Percentiles rank a stretch among this genome's conserved stretches.
These are phyloP conservation scores for Populus alba DNA, from an alignment of 345 rosid species.

Conservation along the genomic window DNA sequence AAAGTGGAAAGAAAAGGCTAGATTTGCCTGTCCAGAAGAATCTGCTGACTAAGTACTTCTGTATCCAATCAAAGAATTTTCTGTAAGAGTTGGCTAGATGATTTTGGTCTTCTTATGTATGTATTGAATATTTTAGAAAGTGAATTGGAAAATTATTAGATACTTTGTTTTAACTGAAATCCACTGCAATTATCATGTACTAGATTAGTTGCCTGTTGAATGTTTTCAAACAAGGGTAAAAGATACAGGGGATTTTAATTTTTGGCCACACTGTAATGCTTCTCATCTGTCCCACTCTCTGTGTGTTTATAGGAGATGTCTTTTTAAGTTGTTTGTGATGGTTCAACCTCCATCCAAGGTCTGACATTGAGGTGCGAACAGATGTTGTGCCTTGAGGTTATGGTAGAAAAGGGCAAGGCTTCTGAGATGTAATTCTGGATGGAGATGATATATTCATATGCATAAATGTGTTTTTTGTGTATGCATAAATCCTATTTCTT, in stretches of 20 bases:
- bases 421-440: background rate
- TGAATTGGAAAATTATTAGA: too few species aligned
- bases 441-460: background rate
- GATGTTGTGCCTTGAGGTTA: background rate
- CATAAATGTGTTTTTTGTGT: background rate
- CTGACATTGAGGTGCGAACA: background rate
- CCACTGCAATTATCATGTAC: conserved; percentile 1
- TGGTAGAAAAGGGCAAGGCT: background rate
- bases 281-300: too few species aligned
- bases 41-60: conserved; percentile 82
- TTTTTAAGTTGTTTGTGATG: background rate
- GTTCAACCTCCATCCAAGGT: background rate
- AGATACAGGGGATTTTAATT: too few species aligned
- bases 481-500: background rate
- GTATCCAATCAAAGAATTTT: conserved; percentile 57
- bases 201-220: background rate
- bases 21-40: conserved; percentile 95
- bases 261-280: too few species aligned
- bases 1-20: conserved; percentile 61
- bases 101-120: background rate
- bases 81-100: background rate
- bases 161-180: background rate
- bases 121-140: background rate
- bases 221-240: too few species aligned
- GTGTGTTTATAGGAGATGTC: too few species aligned